Evolutionary conservation across 2,329 filamentous ascomycete genomes (phyloP).

Genomic region (Akanthomyces uredinophilus): DNA sequence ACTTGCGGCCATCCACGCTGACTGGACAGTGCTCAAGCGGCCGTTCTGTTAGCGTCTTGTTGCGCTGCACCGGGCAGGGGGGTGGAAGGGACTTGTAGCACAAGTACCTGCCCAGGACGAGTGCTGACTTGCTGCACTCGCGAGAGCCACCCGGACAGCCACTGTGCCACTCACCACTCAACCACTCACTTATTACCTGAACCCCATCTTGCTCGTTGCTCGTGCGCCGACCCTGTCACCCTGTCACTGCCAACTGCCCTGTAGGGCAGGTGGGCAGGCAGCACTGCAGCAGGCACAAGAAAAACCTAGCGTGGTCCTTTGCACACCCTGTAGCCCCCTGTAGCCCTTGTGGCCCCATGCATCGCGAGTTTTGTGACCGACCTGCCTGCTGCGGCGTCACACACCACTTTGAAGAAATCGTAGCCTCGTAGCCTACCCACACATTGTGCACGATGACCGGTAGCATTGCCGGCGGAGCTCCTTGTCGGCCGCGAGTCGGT

Average conservation of each 20-base stretch:
- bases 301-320: not conserved
- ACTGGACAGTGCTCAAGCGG: not conserved
- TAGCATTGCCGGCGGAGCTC: slow-evolving; percentile 7
- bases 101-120: not conserved
- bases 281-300: too few relatives aligned
- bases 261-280: slow-evolving; percentile 12
- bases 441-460: slow-evolving; percentile 10
- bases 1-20: not conserved
- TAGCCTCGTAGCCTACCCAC: slow-evolving; percentile 3
- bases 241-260: slow-evolving; percentile 6
- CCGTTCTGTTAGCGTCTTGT: not conserved
- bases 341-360: not conserved
- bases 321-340: not conserved
- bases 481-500: not conserved
- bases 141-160: not conserved
- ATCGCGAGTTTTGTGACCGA: not conserved
- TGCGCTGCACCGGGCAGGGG: not conserved
- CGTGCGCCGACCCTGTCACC: not conserved
- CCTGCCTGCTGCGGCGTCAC: not conserved
- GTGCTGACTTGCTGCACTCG: not conserved
- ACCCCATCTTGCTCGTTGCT: not conserved
- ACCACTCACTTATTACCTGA: not conserved
- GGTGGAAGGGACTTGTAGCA: not conserved
- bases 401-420: not conserved
- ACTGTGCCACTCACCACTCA: not conserved